Evolutionary conservation across 179 eudicot genomes (phyloP), one percentile per base, ranked within the genome.

Genomic region (Spergularia azorica): DNA sequence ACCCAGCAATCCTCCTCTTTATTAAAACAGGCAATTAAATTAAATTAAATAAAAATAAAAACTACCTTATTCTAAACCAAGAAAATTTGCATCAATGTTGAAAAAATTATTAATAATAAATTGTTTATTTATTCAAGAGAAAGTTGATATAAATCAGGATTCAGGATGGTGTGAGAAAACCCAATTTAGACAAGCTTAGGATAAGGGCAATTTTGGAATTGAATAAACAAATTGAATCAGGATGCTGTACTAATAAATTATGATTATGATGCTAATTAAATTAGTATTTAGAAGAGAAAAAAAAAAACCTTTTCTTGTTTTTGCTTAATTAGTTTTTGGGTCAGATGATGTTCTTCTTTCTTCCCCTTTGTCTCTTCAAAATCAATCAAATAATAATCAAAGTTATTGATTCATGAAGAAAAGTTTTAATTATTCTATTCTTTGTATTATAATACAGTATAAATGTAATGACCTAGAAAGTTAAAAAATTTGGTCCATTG

Each of bases 151-250:
- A 58, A 21, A 68, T 55, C n/a, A 77, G 11, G 67, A 63, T 1
- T 26, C 32, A 26, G 32, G 32, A 26, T 26, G 32, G 32, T 26
- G 14, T 56, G 52, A 67, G 41, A 55, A 1, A 76, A 12, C 51
- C 72, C 72, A 76, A 76, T 56, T 76, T 63, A 38, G 64, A 57
- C 79, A 76, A 60, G 14, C 11, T 71, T 51, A 77, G 76, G 76
- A 78, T 72, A 78, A 78, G 80, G 80, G 80, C 52, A 77, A 71
- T 71, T 71, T 57, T 78, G 76, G 76, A 71, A 77, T 4, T 32
- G 17, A 63, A 52, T 48, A 16, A 38, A 38, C 12, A 63, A 54
- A 21, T 36, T 67, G 20, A 16, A 77, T 77, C 51, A 63, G 20
- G 71, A 50, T 26, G 55, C 57, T 39, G 55, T 43, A 43, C 1